Conservation (phyloP, 345 rosid genomes). For the Ceriops zippeliana region DNA sequence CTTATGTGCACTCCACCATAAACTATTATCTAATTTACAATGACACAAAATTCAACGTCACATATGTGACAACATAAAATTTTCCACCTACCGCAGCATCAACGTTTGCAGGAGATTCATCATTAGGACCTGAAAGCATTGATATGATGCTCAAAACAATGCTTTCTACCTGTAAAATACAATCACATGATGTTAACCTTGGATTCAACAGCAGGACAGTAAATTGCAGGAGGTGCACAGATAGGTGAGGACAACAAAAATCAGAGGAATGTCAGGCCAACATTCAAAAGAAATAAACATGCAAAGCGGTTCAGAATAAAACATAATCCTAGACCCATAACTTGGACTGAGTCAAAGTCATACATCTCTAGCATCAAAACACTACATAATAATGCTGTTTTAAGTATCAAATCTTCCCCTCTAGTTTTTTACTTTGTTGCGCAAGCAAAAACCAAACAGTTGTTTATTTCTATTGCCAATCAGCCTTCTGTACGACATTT, state of each 20-base stretch:
- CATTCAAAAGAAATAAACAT: not conserved
- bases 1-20: not conserved
- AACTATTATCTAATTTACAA: not conserved
- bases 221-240: not conserved
- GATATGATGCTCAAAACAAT: slow-evolving; percentile 82
- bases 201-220: not conserved
- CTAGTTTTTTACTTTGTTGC: not conserved
- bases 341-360: not conserved
- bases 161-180: slow-evolving; percentile 63
- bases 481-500: not conserved
- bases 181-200: not conserved
- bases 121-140: slow-evolving; percentile 87
- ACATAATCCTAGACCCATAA: not conserved
- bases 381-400: not conserved
- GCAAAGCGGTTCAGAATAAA: not conserved
- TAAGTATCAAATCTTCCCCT: not conserved
- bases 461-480: slow-evolving; percentile 3
- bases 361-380: not conserved
- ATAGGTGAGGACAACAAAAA: not conserved
- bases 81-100: slow-evolving; percentile 74
- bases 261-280: not conserved
- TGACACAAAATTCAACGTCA: not conserved
- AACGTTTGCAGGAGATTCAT: slow-evolving; percentile 88
- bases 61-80: not conserved
- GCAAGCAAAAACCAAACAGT: not conserved